Percentiles rank a stretch among this genome's conserved stretches.
These are phyloP conservation scores for Adansonia gregorii DNA, from an alignment of 441 rosid species.

Conservation along the genomic window DNA sequence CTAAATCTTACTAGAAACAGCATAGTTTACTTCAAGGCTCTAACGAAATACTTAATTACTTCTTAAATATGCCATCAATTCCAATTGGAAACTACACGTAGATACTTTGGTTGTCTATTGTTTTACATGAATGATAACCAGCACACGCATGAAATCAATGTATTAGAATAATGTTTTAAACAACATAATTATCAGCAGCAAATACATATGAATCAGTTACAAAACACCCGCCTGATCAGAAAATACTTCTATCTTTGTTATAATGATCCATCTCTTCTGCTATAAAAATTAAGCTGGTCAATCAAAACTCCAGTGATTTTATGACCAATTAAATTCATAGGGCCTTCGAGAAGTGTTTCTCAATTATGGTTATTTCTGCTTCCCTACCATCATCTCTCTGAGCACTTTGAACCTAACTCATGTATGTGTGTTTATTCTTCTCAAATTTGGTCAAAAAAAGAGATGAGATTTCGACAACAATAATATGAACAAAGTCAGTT, in stretches of 20 bases:
- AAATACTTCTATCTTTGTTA: neutral
- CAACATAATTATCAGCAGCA: slow-evolving; percentile 6
- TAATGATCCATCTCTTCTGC: slow-evolving; percentile 4
- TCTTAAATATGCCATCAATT: slow-evolving; percentile 18
- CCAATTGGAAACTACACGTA: neutral
- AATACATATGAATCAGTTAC: neutral
- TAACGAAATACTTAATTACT: neutral
- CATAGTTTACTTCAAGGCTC: neutral
- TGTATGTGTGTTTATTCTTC: neutral
- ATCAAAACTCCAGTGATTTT: slow-evolving; percentile 2
- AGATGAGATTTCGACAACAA: neutral
- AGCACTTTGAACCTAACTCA: neutral
- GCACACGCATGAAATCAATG: neutral
- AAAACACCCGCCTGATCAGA: slow-evolving; percentile 3
- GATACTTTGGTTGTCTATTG: too few relatives aligned
- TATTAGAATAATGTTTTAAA: neutral
- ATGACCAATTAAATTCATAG: neutral
- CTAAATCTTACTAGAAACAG: slow-evolving; percentile 1
- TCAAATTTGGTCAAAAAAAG: neutral
- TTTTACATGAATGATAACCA: neutral
- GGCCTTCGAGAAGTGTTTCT: neutral
- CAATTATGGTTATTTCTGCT: neutral
- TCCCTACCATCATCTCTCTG: neutral
- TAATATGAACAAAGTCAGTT: neutral
- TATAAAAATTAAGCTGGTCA: neutral